A percentile compares a stretch with the other conserved stretches of the same genome.
These are phyloP conservation scores for Saturnispora serradocipensis DNA, from an alignment of 805 yeast genomes.

Conservation along the genomic window DNA sequence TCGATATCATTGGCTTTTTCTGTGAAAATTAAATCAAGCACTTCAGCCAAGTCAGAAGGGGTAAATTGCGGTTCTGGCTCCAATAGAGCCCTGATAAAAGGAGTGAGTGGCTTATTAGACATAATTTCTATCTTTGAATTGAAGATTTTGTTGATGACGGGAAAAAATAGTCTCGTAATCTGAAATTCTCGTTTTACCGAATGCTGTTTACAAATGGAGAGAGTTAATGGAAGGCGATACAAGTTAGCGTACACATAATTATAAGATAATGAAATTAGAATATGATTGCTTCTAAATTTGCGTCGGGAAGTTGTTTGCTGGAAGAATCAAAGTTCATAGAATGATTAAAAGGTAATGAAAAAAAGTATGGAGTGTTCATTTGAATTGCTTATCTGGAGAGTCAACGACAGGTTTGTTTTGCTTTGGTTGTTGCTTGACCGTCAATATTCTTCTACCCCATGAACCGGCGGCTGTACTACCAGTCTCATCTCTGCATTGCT, in stretches of 20 bases:
- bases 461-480: slow-evolving; percentile 88
- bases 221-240: not conserved
- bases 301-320: not conserved
- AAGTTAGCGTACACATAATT: not conserved
- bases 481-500: slow-evolving; percentile 94
- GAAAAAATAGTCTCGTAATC: not conserved
- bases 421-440: slow-evolving; percentile 33
- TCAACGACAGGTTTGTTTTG: not conserved
- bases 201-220: not conserved
- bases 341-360: not conserved
- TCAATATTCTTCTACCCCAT: slow-evolving; percentile 75
- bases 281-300: not conserved
- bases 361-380: not conserved
- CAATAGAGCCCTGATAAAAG: slow-evolving; percentile 58
- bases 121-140: not conserved
- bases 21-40: slow-evolving; percentile 51
- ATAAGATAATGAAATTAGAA: not conserved
- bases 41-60: slow-evolving; percentile 54
- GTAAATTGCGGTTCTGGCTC: slow-evolving; percentile 52
- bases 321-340: not conserved
- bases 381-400: not conserved
- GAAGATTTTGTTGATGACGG: too few relatives aligned
- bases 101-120: slow-evolving; percentile 28
- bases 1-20: slow-evolving; percentile 61
- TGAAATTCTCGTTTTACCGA: not conserved